Conservation (phyloP, 192 early-diverging fungal species). For the Coemansia furcata region DNA sequence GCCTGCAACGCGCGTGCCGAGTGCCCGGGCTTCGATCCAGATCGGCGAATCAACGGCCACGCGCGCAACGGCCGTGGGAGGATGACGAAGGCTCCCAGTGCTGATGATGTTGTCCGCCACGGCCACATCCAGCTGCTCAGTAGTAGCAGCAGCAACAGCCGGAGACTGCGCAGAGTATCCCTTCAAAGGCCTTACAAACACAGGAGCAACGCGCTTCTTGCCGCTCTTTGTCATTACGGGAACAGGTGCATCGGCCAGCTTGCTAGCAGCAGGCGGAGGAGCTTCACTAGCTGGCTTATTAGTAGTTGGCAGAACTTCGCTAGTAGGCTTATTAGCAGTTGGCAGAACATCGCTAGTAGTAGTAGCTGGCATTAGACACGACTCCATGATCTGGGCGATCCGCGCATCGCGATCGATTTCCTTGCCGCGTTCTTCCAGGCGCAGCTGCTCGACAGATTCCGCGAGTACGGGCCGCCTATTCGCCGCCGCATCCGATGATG, state of each 20-base stretch:
- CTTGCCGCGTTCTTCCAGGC: conserved; percentile 57
- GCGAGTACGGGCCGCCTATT: conserved; percentile 26
- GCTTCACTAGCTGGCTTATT: too few species aligned
- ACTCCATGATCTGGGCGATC: conserved; percentile 16
- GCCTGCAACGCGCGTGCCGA: conserved; percentile 18
- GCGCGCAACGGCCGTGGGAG: neutral
- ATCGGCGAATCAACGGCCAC: conserved; percentile 31
- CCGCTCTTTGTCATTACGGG: conserved; percentile 67
- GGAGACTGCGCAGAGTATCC: neutral
- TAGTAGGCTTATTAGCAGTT: too few species aligned
- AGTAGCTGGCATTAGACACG: neutral
- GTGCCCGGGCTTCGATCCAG: conserved; percentile 31
- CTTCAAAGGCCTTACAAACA: conserved; percentile 53
- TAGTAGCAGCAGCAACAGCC: too few species aligned
- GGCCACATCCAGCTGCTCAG: too few species aligned
- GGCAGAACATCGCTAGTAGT: too few species aligned
- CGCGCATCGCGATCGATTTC: conserved; percentile 20
- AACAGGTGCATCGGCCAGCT: conserved; percentile 7
- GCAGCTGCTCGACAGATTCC: conserved; percentile 64
- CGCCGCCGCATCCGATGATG: conserved; percentile 20
- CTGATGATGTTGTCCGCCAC: neutral
- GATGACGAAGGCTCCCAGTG: neutral
- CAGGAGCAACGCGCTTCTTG: conserved; percentile 79
- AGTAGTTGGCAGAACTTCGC: too few species aligned
- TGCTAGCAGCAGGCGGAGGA: too few species aligned